These are phyloP conservation scores for Xerocomus nothofagi DNA, from an alignment of 1,284 basidiomycete genomes.

Conservation along the genomic window DNA sequence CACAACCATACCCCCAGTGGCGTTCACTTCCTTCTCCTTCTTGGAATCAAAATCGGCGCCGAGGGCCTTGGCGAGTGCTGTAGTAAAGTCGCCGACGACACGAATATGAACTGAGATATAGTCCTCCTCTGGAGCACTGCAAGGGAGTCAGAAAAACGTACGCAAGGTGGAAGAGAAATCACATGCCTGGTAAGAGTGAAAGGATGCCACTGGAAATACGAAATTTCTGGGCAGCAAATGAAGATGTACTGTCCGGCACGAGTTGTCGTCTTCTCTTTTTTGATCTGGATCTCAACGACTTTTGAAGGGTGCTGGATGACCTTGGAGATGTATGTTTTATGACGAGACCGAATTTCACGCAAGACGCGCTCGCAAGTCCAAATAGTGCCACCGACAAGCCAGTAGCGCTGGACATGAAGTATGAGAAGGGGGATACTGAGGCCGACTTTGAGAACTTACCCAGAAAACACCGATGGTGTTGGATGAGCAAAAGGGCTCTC, in stretches of 20 bases:
- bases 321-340: slow-evolving; percentile 87
- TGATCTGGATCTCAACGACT: slow-evolving; percentile 90
- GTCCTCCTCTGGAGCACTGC: slow-evolving; percentile 84
- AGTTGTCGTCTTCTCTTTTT: slow-evolving; percentile 82
- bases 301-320: slow-evolving; percentile 91
- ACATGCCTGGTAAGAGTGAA: slow-evolving; percentile 81
- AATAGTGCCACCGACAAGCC: slow-evolving; percentile 83
- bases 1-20: slow-evolving; percentile 56
- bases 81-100: slow-evolving; percentile 84
- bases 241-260: slow-evolving; percentile 90
- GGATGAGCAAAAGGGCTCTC: slow-evolving; percentile 80
- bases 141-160: slow-evolving; percentile 4
- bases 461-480: slow-evolving; percentile 90
- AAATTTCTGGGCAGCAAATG: slow-evolving; percentile 81
- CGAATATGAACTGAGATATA: slow-evolving; percentile 90
- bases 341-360: slow-evolving; percentile 84
- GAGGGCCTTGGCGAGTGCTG: slow-evolving; percentile 72
- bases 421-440: background rate
- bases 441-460: slow-evolving; percentile 50
- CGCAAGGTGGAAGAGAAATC: background rate
- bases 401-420: slow-evolving; percentile 65
- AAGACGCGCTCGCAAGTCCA: slow-evolving; percentile 85
- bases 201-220: slow-evolving; percentile 93
- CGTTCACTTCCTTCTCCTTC: slow-evolving; percentile 46
- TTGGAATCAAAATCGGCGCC: slow-evolving; percentile 80